Percentiles rank a stretch among this genome's conserved stretches.
These are phyloP conservation scores for Orbilia quercus DNA, from an alignment of 2,329 filamentous ascomycete species.

Conservation along the genomic window DNA sequence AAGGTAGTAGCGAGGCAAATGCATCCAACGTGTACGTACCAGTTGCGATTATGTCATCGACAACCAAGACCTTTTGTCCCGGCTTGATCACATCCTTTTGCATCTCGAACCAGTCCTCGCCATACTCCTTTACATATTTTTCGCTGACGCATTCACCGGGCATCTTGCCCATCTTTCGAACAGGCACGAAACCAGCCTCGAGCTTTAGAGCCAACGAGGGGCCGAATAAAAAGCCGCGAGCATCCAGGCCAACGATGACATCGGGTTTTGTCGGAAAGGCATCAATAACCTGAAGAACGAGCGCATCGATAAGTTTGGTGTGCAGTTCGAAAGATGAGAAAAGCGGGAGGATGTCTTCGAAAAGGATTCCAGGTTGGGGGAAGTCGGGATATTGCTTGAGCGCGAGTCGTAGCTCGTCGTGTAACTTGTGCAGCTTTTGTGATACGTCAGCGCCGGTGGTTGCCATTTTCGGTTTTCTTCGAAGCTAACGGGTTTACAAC, in stretches of 20 bases:
- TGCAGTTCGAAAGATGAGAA: conserved; percentile 83
- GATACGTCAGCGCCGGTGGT: conserved; percentile 37
- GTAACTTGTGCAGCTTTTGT: conserved; percentile 39
- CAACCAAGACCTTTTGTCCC: conserved; percentile 89
- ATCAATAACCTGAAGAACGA: conserved; percentile 82
- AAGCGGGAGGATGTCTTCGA: conserved; percentile 97
- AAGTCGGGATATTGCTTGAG: conserved; percentile 92
- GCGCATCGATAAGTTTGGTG: conserved; percentile 79
- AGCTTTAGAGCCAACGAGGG: conserved; percentile 85
- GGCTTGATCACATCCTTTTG: conserved; percentile 84
- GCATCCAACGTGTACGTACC: conserved; percentile 69
- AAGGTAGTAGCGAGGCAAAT: background rate
- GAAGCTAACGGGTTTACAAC: background rate
- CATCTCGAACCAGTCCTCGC: conserved; percentile 94
- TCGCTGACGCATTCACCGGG: conserved; percentile 88
- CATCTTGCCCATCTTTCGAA: conserved; percentile 95
- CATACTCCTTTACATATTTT: conserved; percentile 94
- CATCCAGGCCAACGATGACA: conserved; percentile 91
- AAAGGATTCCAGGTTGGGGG: conserved; percentile 89
- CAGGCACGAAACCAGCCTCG: conserved; percentile 87
- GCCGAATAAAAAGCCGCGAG: conserved; percentile 94
- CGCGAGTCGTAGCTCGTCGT: conserved; percentile 70
- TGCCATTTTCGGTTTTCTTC: conserved; percentile 35
- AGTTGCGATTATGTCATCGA: conserved; percentile 98
- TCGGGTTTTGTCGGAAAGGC: conserved; percentile 75